These are phyloP conservation scores for Aquilaria yunnanensis DNA, from an alignment of 345 rosid species.

Conservation along the genomic window DNA sequence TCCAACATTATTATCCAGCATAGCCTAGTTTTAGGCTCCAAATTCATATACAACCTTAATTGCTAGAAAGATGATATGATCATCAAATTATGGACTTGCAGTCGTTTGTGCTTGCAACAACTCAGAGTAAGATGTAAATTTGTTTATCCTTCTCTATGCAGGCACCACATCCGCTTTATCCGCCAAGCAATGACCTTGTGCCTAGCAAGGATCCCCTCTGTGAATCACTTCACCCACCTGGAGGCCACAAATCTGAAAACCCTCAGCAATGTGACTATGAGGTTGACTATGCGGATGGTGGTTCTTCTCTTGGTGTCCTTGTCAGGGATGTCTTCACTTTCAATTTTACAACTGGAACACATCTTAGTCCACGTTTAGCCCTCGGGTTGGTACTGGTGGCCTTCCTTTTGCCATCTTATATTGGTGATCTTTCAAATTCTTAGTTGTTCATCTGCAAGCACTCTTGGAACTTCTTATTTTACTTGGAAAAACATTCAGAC, in stretches of 20 bases:
- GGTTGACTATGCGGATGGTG: slow-evolving; percentile 90
- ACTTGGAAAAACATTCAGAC: too few relatives aligned
- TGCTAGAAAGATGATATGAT: background rate
- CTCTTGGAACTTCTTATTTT: too few relatives aligned
- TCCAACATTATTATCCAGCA: too few relatives aligned
- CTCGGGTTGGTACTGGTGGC: slow-evolving; percentile 48
- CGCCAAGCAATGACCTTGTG: slow-evolving; percentile 63
- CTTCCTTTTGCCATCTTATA: background rate
- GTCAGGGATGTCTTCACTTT: slow-evolving; percentile 65
- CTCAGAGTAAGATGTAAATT: background rate
- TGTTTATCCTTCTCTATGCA: slow-evolving; percentile 19
- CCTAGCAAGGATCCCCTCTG: slow-evolving; percentile 71
- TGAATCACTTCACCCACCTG: slow-evolving; percentile 52
- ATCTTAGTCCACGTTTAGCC: slow-evolving; percentile 56
- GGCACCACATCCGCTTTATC: slow-evolving; percentile 93
- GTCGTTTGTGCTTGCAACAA: too few relatives aligned
- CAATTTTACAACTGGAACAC: slow-evolving; percentile 48
- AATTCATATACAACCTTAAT: too few relatives aligned
- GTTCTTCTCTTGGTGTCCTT: slow-evolving; percentile 90
- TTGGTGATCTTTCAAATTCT: too few relatives aligned
- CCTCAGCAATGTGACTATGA: slow-evolving; percentile 85
- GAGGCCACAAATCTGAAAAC: slow-evolving; percentile 42
- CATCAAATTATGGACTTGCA: background rate
- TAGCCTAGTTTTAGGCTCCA: too few relatives aligned
- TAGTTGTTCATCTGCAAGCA: too few relatives aligned